Base-by-base conservation (phyloP, 73 alveolate species). In the Paramecium bursaria region DNA sequence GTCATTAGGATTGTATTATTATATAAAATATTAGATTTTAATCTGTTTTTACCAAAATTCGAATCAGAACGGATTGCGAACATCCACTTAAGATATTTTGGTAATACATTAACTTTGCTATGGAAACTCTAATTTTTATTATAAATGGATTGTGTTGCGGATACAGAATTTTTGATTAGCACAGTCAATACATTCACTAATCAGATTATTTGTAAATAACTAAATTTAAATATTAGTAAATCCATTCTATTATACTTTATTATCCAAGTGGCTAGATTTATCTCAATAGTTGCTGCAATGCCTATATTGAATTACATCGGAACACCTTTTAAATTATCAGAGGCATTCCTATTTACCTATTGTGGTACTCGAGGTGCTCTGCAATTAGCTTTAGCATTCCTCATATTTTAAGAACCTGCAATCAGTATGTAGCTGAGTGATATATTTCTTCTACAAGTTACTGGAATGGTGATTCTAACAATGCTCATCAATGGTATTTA, bases 351-450 rank as follows among this genome's bases (percentile, higher is more conserved):
- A 0, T 82, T 91, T 35, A 75, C 91, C 0, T 88, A 74, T 50
- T 80, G 93, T 17, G 96, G 96, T 17, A 80, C 90, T 15, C 73
- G 93, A 86, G 96, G 96, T n/a, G 96, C 92, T 42, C 86, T 91
- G 0, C 21, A 67, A 42, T 42, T 67, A 35, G 61, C 90, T 15
- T 76, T 91, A 21, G 91, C 96, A 0, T 74, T 91, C 46, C 73
- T 89, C 15, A 94, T 91, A 15, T 75, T 47, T 21, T 73, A 77
- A 19, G 93, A 89, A 33, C 82, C 77, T 1, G 90, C 85, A 7
- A 49, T 88, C 29, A 39, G 74, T 46, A 50, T 25, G 13, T 47
- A 91, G 35, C 53, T 90, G 51, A 82, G 90, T 44, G 90, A 80
- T 35, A 74, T 88, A 23, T 80, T 91, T 27, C 19, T 91, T n/a